Conservation (phyloP, 2,329 filamentous ascomycete genomes). For the Ceratocystis papillata region DNA sequence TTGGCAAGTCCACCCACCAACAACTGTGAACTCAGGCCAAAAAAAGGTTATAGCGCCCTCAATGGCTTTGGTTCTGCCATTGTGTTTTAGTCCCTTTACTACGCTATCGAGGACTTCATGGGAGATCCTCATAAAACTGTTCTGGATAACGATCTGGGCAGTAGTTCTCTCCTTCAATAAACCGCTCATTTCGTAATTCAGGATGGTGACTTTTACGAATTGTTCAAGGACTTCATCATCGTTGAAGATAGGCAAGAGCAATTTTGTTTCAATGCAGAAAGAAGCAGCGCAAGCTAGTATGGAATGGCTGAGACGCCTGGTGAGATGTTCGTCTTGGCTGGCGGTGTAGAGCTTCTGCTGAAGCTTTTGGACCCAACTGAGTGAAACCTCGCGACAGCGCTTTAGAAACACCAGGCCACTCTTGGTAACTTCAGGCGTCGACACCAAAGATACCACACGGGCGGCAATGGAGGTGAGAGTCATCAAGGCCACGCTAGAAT, state of each 20-base stretch:
- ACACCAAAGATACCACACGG: slow-evolving; percentile 34
- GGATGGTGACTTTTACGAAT: background rate
- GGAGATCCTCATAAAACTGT: no score
- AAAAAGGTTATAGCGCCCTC: background rate
- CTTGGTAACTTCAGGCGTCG: slow-evolving; percentile 27
- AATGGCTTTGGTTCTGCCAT: background rate
- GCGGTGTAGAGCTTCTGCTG: slow-evolving; percentile 27
- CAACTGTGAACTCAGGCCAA: background rate
- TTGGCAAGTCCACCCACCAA: background rate
- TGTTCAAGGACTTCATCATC: background rate
- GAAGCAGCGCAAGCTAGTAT: slow-evolving; percentile 25
- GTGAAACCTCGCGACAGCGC: slow-evolving; percentile 30
- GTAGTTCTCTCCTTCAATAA: background rate
- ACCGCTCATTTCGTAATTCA: background rate
- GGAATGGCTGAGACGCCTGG: slow-evolving; percentile 32
- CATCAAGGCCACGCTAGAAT: slow-evolving; percentile 35
- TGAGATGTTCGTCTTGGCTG: slow-evolving; percentile 30
- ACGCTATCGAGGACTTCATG: background rate
- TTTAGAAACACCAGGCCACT: slow-evolving; percentile 31
- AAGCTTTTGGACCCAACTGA: slow-evolving; percentile 35
- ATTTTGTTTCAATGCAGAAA: background rate
- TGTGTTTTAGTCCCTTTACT: background rate
- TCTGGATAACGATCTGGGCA: no score
- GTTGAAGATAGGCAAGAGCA: background rate
- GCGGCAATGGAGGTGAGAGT: slow-evolving; percentile 34